phyloP scores from a whole-genome alignment of 2,329 filamentous ascomycete species.

The Thielaviopsis euricoi region DNA sequence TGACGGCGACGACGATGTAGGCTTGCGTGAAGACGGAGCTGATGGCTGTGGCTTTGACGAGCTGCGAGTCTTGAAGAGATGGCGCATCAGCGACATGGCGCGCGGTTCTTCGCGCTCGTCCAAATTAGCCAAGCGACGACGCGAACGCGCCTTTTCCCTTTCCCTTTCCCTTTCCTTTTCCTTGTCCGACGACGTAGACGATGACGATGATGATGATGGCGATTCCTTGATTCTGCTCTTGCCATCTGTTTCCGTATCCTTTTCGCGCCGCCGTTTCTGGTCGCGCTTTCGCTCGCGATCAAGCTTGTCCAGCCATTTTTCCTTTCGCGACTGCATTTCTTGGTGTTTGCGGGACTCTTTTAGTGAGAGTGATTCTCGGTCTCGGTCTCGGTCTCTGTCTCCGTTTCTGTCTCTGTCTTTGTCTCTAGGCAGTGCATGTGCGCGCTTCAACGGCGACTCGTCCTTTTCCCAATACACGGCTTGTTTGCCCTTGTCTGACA shows the following conservation, averaged over 20 bases:
- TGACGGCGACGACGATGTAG: not conserved
- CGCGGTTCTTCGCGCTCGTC: conserved; percentile 1
- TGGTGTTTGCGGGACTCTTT: not conserved
- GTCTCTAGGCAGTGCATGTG: not conserved
- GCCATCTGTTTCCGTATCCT: not conserved
- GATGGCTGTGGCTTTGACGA: not conserved
- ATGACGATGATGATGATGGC: not conserved
- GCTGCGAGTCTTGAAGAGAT: not conserved
- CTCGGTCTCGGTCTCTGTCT: not conserved
- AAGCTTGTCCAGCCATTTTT: not conserved
- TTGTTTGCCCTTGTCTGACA: not conserved
- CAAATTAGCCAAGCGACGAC: not conserved
- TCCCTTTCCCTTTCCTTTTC: not conserved
- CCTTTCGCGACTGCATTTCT: not conserved
- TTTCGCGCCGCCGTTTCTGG: not conserved
- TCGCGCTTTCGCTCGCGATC: conserved; percentile 1
- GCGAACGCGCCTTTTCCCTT: not conserved
- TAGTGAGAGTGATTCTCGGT: not conserved
- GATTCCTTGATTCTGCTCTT: no score
- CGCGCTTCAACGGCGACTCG: not conserved
- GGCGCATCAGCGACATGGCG: not conserved
- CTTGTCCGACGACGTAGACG: not conserved
- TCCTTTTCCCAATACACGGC: not conserved
- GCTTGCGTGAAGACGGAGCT: not conserved
- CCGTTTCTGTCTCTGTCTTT: not conserved